These are phyloP conservation scores for Vaccinium myrtillus DNA, from an alignment of 148 eudicot species.

Conservation along the genomic window DNA sequence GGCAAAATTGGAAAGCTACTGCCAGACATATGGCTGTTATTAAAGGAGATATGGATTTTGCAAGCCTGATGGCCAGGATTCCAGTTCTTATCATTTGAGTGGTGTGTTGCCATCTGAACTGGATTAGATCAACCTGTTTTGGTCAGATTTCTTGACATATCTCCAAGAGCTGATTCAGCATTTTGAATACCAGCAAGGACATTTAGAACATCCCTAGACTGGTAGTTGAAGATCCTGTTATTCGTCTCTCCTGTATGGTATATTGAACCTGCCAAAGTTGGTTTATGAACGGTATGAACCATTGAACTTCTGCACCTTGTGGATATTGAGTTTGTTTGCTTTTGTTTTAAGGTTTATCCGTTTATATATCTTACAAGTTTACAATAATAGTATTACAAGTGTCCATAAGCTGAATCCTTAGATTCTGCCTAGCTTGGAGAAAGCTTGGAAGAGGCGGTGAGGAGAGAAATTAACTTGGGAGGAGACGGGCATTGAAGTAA, in stretches of 20 bases:
- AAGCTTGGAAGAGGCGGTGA: slow-evolving; percentile 96
- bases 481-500: slow-evolving; percentile 93
- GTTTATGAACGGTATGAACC: too few relatives aligned
- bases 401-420: slow-evolving; percentile 13
- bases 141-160: too few relatives aligned
- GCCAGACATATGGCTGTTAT: not conserved
- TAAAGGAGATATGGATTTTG: not conserved
- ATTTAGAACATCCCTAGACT: too few relatives aligned
- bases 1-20: not conserved
- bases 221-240: too few relatives aligned
- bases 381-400: not conserved
- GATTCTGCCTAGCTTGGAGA: slow-evolving; percentile 72
- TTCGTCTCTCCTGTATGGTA: too few relatives aligned
- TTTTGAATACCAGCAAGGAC: too few relatives aligned
- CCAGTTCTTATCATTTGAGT: not conserved
- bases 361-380: not conserved
- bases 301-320: too few relatives aligned
- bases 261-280: too few relatives aligned
- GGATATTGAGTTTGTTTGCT: not conserved
- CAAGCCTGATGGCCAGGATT: slow-evolving; percentile 22
- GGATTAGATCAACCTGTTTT: slow-evolving; percentile 13
- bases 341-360: not conserved
- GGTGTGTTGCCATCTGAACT: slow-evolving; percentile 51
- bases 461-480: slow-evolving; percentile 89
- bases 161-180: too few relatives aligned